Conservation (phyloP, 495 filamentous ascomycete species). For the Neurospora africana region DNA sequence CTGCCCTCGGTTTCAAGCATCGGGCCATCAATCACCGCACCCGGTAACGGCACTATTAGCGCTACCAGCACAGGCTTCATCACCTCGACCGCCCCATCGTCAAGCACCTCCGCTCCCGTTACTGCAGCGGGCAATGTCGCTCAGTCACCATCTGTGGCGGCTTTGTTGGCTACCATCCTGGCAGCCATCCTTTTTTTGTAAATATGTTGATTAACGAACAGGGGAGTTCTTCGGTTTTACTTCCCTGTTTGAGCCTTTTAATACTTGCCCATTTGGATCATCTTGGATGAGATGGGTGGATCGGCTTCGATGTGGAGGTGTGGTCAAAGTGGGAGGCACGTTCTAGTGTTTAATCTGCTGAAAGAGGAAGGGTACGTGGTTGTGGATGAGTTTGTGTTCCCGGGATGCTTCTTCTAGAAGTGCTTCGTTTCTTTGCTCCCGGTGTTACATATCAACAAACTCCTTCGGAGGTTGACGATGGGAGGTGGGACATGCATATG, state of each 20-base stretch:
- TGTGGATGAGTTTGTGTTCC: not conserved
- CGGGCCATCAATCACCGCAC: not conserved
- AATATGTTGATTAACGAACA: not conserved
- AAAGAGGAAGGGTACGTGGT: not conserved
- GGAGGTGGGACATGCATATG: not conserved
- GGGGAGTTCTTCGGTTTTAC: constrained; percentile 2
- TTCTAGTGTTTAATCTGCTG: not conserved
- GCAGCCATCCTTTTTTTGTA: constrained; percentile 1
- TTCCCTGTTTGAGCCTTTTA: not conserved
- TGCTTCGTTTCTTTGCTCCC: not conserved
- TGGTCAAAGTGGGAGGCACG: not conserved
- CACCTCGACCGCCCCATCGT: not conserved
- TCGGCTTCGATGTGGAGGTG: not conserved
- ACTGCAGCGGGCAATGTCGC: not conserved
- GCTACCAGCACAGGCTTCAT: not conserved
- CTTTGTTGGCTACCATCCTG: not conserved
- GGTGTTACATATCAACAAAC: not conserved
- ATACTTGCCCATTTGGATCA: not conserved
- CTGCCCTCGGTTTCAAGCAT: not conserved
- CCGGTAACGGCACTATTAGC: not conserved
- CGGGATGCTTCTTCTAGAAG: not conserved
- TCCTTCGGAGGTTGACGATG: not conserved
- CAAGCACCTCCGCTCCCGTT: not conserved
- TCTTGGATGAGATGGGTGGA: not conserved
- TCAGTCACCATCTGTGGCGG: not conserved